These are phyloP conservation scores for Halenospora varia DNA, from an alignment of 495 filamentous ascomycete species.

Conservation along the genomic window DNA sequence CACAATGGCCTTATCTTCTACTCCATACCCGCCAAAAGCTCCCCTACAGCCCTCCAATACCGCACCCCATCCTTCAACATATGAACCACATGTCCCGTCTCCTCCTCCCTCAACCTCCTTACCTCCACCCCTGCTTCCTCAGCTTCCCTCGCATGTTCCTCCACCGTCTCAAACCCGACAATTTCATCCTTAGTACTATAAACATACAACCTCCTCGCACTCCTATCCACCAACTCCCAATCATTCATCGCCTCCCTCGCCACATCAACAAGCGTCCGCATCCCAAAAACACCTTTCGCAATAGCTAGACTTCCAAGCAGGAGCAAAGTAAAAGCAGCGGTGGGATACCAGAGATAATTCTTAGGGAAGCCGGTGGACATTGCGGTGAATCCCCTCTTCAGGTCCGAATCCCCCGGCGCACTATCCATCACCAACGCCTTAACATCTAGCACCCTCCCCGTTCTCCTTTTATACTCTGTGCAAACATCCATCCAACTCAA, in stretches of 20 bases:
- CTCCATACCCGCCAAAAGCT: constrained; percentile 22
- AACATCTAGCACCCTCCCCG: neutral
- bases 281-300: neutral
- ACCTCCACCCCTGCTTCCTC: constrained; percentile 19
- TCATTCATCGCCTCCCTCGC: constrained; percentile 26
- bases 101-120: constrained; percentile 28
- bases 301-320: neutral
- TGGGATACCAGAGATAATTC: neutral
- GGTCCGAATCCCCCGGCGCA: neutral
- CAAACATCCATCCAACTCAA: neutral
- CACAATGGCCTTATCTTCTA: too few relatives aligned
- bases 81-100: constrained; percentile 34
- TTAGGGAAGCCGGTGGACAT: constrained; percentile 8
- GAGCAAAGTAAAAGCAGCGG: neutral
- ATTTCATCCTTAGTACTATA: constrained; percentile 37
- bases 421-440: constrained; percentile 8
- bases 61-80: constrained; percentile 29
- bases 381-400: neutral
- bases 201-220: constrained; percentile 28
- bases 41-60: constrained; percentile 30
- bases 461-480: neutral
- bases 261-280: constrained; percentile 23
- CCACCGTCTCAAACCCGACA: constrained; percentile 31
- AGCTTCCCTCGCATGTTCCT: constrained; percentile 29
- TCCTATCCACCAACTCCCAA: constrained; percentile 14